Evolutionary conservation across 177 flowering plant genomes (phyloP), one percentile per base, ranked within the genome.

Genomic region (Vitis hybrid): DNA sequence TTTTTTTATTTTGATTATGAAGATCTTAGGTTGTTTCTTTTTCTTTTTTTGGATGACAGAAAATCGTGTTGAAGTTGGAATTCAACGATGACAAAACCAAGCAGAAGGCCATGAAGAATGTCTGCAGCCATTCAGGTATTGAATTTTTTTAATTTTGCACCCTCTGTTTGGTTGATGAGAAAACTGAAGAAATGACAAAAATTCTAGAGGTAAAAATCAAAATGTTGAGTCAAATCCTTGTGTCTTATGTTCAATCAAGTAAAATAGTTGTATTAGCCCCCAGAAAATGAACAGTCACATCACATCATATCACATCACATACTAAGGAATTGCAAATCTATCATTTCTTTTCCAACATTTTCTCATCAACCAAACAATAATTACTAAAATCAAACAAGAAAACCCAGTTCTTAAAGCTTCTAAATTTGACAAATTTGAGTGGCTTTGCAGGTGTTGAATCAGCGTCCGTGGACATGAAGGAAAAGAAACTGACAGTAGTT

Each of bases 31-130:
- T 26, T 48, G 26, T 23, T 23, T 23, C 26, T 23, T 23, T 23
- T 62, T 50, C 69, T 67, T 64, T 34, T 34, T 34, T 34, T 34
- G 26, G 45, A 5, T 72, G 34, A 49, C 86, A 85, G 89, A 81
- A 83, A 76, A 72, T 76, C 2, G 83, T 87, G 65, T 45, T 85
- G 80, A 82, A 80, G 58, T 66, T 87, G 72, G 76, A 72, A 1
- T 14, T 75, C 2, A 56, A 70, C 26, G 84, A 84, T 54, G 88
- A 84, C 17, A 84, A 70, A 72, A 51, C 30, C 70, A 84, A 75
- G 83, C 65, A 79, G 66, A 86, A 84, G 67, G 89, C 82, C 71
- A 78, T 87, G 85, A 70, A 64, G 66, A 70, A 45, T 8, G 91
- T 81, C 50, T 77, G 83, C 14, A 69, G 82, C 10, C 69, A 82